Evolutionary conservation across 306 rosid genomes (phyloP).

Genomic region (Castanopsis chinensis): DNA sequence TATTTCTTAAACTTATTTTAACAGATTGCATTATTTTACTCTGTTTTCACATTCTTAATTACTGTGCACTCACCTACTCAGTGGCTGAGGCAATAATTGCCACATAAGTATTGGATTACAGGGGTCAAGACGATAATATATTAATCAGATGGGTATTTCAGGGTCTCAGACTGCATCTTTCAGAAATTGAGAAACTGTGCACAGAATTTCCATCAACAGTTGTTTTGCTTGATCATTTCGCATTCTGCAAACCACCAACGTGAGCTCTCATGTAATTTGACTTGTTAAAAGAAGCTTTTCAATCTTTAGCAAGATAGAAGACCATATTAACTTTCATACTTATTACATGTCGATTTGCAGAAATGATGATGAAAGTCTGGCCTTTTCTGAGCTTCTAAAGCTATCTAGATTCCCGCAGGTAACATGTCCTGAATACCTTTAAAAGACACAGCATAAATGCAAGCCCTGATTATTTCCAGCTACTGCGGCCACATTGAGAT

Average conservation of each 20-base stretch:
- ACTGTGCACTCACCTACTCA: not conserved
- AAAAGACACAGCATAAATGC: not conserved
- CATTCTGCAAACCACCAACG: slow-evolving; percentile 85
- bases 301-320: not conserved
- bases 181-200: slow-evolving; percentile 85
- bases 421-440: slow-evolving; percentile 10
- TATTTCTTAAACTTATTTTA: not conserved
- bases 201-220: slow-evolving; percentile 74
- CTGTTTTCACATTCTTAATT: not conserved
- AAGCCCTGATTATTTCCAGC: not conserved
- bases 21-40: not conserved
- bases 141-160: slow-evolving; percentile 33
- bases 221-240: slow-evolving; percentile 82
- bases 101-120: not conserved
- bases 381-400: slow-evolving; percentile 60
- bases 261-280: slow-evolving; percentile 31
- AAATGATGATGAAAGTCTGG: slow-evolving; percentile 60
- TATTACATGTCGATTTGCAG: slow-evolving; percentile 43
- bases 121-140: not conserved
- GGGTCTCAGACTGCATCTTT: slow-evolving; percentile 70
- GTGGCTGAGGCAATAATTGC: not conserved
- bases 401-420: slow-evolving; percentile 89
- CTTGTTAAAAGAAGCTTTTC: not conserved
- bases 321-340: not conserved
- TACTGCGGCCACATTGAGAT: not conserved